A percentile compares a stretch with the other conserved stretches of the same genome.
These are phyloP conservation scores for Corymbia maculata DNA, from an alignment of 345 rosid species.

Conservation along the genomic window DNA sequence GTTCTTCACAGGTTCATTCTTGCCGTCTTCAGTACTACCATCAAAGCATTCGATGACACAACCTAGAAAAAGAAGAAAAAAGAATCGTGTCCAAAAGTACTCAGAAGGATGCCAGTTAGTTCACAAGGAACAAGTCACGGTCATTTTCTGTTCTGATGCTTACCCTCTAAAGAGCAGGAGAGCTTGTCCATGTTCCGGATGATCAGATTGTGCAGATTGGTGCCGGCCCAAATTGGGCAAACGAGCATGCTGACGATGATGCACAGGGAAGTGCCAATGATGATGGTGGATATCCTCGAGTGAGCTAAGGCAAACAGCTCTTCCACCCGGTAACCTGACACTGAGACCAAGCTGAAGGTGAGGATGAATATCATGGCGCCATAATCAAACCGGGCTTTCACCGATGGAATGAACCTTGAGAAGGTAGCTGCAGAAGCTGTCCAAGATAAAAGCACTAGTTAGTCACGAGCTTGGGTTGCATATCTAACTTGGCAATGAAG, in stretches of 20 bases:
- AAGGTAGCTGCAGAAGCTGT: conserved; percentile 70
- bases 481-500: conserved; percentile 1
- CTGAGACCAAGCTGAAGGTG: conserved; percentile 66
- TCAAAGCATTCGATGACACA: conserved; percentile 36
- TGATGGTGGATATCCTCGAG: conserved; percentile 47
- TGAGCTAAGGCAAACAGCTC: conserved; percentile 43
- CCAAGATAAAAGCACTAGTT: background rate
- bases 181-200: conserved; percentile 49
- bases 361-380: conserved; percentile 73
- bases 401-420: conserved; percentile 62
- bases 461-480: conserved; percentile 4
- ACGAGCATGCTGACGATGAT: conserved; percentile 40
- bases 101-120: background rate
- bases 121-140: background rate
- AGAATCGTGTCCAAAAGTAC: background rate
- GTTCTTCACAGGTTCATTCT: conserved; percentile 27
- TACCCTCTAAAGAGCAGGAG: conserved; percentile 58
- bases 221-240: conserved; percentile 78
- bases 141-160: background rate
- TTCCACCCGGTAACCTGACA: conserved; percentile 56
- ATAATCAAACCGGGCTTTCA: conserved; percentile 66
- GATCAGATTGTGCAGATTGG: conserved; percentile 52
- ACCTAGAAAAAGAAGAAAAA: conserved; percentile 9
- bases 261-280: conserved; percentile 52
- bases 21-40: conserved; percentile 4